Evolutionary conservation across 73 alveolate species (phyloP), one percentile per base, ranked within the genome.

Genomic region (Paramecium caudatum): DNA sequence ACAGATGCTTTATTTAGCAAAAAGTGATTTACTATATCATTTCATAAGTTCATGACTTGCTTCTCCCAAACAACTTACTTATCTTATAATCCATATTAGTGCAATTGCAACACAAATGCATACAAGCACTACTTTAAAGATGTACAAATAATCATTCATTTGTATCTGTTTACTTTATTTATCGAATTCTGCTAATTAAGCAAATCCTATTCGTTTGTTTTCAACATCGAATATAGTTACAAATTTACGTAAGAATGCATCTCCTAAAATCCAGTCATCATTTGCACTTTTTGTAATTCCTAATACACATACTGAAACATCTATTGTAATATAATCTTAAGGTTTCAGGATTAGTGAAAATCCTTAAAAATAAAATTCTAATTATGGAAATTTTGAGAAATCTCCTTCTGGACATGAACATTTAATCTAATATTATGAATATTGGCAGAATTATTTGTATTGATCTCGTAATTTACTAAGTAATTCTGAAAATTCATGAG

Each of bases 331-430:
- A 16, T 74, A 74, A 12, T 74, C 88, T 34, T 5, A 15, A 15
- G 88, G 88, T 12, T 74, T 12, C 13, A 74, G 32, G 5, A 1
- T 8, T 21, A 41, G 43, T 19, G 32, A 74, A 74, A 21, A 32
- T 8, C 68, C 88, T 21, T 45, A 63, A 41, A 74, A 41, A 17
- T n/a, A 36, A 8, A 74, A 74, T 39, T 74, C 45, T 9, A 74
- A 21, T 21, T 30, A 4, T 7, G 88, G 88, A 43, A 74, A 74
- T n/a, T 39, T 12, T 41, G 36, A 27, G 5, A 74, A 41, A 45
- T 74, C 45, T 27, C 69, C 65, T 19, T 37, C 62, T 21, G 88
- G 88, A 43, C 88, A 74, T 6, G 88, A 74, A 74, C 88, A 74
- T 74, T 27, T 27, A 39, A 74, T 39, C 43, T 74, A 19, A n/a